These are phyloP conservation scores for Ophiostoma tasmaniense DNA, from an alignment of 2,329 filamentous ascomycete genomes.

Conservation along the genomic window DNA sequence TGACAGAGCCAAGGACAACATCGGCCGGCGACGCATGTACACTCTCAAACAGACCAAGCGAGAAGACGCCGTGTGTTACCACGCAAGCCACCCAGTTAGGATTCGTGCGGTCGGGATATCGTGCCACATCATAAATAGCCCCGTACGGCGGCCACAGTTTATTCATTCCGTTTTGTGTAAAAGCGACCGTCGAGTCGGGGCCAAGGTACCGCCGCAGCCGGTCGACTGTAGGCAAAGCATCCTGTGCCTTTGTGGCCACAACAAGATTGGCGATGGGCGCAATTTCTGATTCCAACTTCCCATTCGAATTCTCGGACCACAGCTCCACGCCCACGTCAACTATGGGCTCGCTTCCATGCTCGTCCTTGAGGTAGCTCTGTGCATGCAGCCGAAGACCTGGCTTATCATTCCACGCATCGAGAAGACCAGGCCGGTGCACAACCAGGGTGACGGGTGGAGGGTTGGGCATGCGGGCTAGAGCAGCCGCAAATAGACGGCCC, in stretches of 20 bases:
- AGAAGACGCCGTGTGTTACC: slow-evolving; percentile 48
- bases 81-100: slow-evolving; percentile 68
- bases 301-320: slow-evolving; percentile 33
- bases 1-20: slow-evolving; percentile 40
- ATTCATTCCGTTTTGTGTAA: slow-evolving; percentile 85
- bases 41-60: slow-evolving; percentile 42
- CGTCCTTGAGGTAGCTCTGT: slow-evolving; percentile 6
- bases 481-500: slow-evolving; percentile 68
- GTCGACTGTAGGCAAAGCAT: slow-evolving; percentile 54
- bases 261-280: slow-evolving; percentile 61
- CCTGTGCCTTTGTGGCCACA: slow-evolving; percentile 64
- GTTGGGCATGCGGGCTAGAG: slow-evolving; percentile 49
- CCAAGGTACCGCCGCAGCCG: slow-evolving; percentile 54
- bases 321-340: slow-evolving; percentile 43
- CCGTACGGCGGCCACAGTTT: slow-evolving; percentile 48
- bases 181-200: slow-evolving; percentile 61
- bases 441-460: slow-evolving; percentile 71
- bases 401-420: slow-evolving; percentile 38
- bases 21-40: slow-evolving; percentile 44
- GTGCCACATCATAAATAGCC: slow-evolving; percentile 32
- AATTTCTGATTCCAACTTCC: slow-evolving; percentile 21
- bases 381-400: slow-evolving; percentile 38
- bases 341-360: slow-evolving; percentile 21
- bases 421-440: slow-evolving; percentile 52
- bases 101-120: slow-evolving; percentile 27